Evolutionary conservation across 75 land plant genomes (phyloP), one percentile per base, ranked within the genome.

Genomic region (Selaginella tamariscina): DNA sequence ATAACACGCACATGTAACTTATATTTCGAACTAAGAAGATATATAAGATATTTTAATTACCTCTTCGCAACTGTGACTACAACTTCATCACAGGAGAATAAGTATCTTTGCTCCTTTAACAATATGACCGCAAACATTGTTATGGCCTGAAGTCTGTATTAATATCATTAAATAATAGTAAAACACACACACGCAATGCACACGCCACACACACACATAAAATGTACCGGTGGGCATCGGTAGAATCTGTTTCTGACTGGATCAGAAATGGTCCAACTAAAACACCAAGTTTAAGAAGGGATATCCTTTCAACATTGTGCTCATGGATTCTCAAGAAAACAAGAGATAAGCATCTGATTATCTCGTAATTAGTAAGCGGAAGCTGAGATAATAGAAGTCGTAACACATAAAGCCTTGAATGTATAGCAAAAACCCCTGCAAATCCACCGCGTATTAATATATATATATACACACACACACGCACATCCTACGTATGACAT

Each of bases 201-300:
- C 31, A n/a, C 2, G 8, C 18, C 5, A 20, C 33, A 29, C 9
- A 2, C 26, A 2, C 20, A 65, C 13, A 13, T 20, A 31, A 27
- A 21, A 67, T 29, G 26, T 22, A 54, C 70, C 70, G 49, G 63
- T 27, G 18, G 0, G 44, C 29, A 54, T 24, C 30, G 18, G 56
- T n/a, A 27, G 28, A 24, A 1, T 54, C 27, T 1, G 21, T 54
- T 15, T 29, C 59, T 68, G 26, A 23, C 1, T 54, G 33, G 28
- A 22, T 11, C 13, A 68, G 56, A 9, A 68, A 68, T 1, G 70
- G 70, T 13, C 70, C 70, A 54, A 68, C 32, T 5, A 54, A 54
- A 54, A 49, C 1, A 0, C 57, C 70, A 0, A 68, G 29, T 31
- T 68, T 68, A 29, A 55, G 2, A 54, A 68, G 33, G 28, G 32